These are phyloP conservation scores for Rhodotorula sp. DNA, from an alignment of 1,284 basidiomycete species.

Conservation along the genomic window DNA sequence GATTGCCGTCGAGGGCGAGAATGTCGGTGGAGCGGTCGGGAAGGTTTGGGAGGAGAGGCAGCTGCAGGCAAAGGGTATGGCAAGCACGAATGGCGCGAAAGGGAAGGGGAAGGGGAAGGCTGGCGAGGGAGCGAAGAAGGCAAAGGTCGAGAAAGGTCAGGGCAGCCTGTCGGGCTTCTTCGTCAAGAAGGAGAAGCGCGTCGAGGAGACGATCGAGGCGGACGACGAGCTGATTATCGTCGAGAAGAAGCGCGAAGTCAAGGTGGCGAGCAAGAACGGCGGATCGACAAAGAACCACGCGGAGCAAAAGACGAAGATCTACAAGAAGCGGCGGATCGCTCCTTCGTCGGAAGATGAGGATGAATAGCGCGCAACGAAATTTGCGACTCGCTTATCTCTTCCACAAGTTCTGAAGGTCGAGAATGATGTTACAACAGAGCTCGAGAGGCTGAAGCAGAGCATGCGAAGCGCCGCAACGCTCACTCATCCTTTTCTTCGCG, in stretches of 20 bases:
- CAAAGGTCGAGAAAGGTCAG: slow-evolving; percentile 16
- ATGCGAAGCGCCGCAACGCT: slow-evolving; percentile 2
- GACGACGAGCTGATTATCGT: slow-evolving; percentile 19
- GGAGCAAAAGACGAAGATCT: slow-evolving; percentile 9
- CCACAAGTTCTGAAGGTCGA: not conserved
- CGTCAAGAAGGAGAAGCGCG: slow-evolving; percentile 8
- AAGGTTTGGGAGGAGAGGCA: slow-evolving; percentile 37
- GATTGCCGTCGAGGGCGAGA: slow-evolving; percentile 60
- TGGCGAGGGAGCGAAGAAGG: not conserved
- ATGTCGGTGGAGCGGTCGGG: slow-evolving; percentile 46
- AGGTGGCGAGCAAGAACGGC: not conserved
- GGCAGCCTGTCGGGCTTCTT: slow-evolving; percentile 24
- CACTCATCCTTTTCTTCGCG: slow-evolving; percentile 43
- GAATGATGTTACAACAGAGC: slow-evolving; percentile 15
- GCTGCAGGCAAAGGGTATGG: not conserved
- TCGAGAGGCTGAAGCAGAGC: not conserved
- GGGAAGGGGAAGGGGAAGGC: slow-evolving; percentile 9
- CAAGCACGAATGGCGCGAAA: not conserved
- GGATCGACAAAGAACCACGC: no score
- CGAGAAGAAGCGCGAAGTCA: not conserved
- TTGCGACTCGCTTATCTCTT: no score
- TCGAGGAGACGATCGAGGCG: not conserved
- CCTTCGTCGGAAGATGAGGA: slow-evolving; percentile 31
- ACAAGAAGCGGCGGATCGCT: slow-evolving; percentile 30
- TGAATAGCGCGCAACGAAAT: not conserved